Percentiles rank a stretch among this genome's conserved stretches.
Conservation (phyloP, 2,329 filamentous ascomycete species). For the Cordyceps fumosorosea region DNA sequence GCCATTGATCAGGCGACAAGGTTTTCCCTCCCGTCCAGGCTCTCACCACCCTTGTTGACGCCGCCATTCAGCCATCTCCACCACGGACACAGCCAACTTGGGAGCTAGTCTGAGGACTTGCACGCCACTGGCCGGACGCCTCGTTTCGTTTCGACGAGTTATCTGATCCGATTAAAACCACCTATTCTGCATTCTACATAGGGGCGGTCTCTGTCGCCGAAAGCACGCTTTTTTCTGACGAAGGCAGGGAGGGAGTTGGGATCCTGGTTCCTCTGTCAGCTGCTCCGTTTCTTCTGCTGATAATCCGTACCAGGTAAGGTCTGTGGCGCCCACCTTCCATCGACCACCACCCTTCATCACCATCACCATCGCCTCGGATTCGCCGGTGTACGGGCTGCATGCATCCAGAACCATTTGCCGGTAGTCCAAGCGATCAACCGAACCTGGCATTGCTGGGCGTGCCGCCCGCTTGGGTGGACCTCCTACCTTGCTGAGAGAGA, state of each 20-base stretch:
- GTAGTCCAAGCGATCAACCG: not conserved
- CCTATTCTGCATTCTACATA: not conserved
- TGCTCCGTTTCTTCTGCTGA: not conserved
- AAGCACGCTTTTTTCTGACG: not conserved
- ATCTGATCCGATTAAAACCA: constrained; percentile 9
- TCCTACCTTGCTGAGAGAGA: not conserved
- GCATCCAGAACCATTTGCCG: not conserved
- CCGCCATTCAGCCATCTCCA: not conserved
- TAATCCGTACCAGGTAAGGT: not conserved
- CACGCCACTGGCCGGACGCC: not conserved
- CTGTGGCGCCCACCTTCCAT: not conserved
- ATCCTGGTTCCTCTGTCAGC: not conserved
- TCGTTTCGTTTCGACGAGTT: constrained; percentile 4
- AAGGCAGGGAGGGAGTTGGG: not conserved
- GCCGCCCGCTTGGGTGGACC: not conserved
- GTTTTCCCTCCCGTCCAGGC: not conserved
- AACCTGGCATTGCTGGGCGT: not conserved
- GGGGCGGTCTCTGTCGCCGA: not conserved
- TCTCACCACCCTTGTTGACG: not conserved
- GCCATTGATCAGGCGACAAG: not conserved
- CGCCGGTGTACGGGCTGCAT: not conserved
- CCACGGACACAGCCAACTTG: not conserved
- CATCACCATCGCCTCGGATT: not conserved
- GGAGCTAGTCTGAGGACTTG: not conserved
- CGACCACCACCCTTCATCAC: not conserved